Conservation (phyloP, 1,139 yeast species). For the Hyphopichia khmerensis region DNA sequence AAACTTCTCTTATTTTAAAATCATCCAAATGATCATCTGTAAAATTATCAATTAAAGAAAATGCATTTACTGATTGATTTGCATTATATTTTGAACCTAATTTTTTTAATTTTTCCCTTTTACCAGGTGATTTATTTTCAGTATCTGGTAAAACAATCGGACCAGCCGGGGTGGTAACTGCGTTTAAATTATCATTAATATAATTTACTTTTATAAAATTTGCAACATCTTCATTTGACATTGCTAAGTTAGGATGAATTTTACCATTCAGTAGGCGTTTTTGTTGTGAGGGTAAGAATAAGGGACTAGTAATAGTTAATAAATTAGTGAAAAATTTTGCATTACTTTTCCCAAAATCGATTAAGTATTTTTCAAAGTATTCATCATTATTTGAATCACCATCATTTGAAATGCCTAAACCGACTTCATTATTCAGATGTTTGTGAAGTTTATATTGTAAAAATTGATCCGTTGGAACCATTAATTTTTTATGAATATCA, state of each 20-base stretch:
- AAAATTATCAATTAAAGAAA: slow-evolving; percentile 7
- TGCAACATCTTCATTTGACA: slow-evolving; percentile 34
- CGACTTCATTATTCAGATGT: slow-evolving; percentile 17
- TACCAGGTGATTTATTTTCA: slow-evolving; percentile 6
- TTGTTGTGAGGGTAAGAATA: slow-evolving; percentile 25
- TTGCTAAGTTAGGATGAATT: slow-evolving; percentile 21
- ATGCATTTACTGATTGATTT: slow-evolving; percentile 5
- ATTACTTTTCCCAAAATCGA: slow-evolving; percentile 19
- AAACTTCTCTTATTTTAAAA: slow-evolving; percentile 28
- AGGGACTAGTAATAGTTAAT: slow-evolving; percentile 18
- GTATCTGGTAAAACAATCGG: not conserved
- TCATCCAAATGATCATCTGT: slow-evolving; percentile 25
- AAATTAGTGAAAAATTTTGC: slow-evolving; percentile 25
- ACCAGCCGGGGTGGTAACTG: not conserved
- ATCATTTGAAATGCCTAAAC: slow-evolving; percentile 21
- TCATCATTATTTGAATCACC: slow-evolving; percentile 8
- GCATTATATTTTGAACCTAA: slow-evolving; percentile 2
- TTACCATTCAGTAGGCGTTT: slow-evolving; percentile 16
- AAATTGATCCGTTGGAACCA: slow-evolving; percentile 43
- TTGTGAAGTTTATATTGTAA: slow-evolving; percentile 25
- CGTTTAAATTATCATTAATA: slow-evolving; percentile 6
- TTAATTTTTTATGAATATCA: slow-evolving; percentile 37
- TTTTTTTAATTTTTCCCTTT: slow-evolving; percentile 3
- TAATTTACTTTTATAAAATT: slow-evolving; percentile 26
- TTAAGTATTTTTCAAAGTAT: slow-evolving; percentile 8